Evolutionary conservation across 2,329 filamentous ascomycete genomes (phyloP).

Genomic region (Chaetomiaceae sp.): DNA sequence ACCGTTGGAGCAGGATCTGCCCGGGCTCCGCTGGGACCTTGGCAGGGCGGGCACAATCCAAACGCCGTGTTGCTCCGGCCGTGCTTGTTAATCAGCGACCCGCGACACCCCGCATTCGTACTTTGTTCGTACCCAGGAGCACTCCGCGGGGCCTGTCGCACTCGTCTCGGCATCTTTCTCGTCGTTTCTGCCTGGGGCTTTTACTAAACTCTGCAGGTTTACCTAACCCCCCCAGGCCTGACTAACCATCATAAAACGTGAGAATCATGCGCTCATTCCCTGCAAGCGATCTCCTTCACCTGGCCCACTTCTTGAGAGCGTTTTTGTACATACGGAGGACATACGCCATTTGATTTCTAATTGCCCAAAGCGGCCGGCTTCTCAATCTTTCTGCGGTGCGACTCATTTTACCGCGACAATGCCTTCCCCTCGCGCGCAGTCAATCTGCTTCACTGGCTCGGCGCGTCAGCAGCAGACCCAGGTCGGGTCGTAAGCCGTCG

Average conservation of each 20-base stretch:
- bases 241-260: slow-evolving; percentile 4
- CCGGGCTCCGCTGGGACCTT: neutral
- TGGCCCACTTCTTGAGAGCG: neutral
- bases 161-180: slow-evolving; percentile 6
- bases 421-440: neutral
- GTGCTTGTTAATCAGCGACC: slow-evolving; percentile 10
- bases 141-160: no score
- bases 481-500: no score
- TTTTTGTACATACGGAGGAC: no score
- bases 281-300: slow-evolving; percentile 1
- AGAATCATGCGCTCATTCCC: slow-evolving; percentile 6
- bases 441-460: slow-evolving; percentile 6
- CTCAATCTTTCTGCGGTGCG: slow-evolving; percentile 7
- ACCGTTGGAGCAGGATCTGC: neutral
- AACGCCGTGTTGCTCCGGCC: neutral
- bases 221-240: slow-evolving; percentile 2
- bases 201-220: neutral
- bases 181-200: neutral
- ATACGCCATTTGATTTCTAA: slow-evolving; percentile 10
- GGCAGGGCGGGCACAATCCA: no score
- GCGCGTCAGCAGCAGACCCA: no score
- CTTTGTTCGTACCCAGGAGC: no score
- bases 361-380: slow-evolving; percentile 2
- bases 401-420: slow-evolving; percentile 11
- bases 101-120: slow-evolving; percentile 9